Conservation (phyloP, 805 yeast species). For the Blastobotrys parvus region DNA sequence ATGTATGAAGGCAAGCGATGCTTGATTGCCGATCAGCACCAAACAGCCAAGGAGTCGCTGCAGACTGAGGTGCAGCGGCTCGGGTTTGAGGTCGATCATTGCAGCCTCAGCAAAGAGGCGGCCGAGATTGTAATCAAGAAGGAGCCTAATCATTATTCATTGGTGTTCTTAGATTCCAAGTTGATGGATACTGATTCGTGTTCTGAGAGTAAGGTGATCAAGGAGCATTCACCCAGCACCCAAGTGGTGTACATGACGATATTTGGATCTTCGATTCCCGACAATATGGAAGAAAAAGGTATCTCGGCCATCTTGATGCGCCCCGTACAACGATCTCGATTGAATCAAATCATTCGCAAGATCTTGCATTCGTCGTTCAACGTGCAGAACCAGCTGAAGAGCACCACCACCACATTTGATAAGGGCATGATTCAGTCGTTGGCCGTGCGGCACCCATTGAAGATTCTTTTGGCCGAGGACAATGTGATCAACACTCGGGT, state of each 20-base stretch:
- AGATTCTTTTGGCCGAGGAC: conserved; percentile 45
- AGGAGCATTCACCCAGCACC: conserved; percentile 12
- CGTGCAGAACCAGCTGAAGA: conserved; percentile 12
- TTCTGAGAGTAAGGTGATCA: conserved; percentile 8
- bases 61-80: conserved; percentile 29
- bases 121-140: conserved; percentile 9
- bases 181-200: conserved; percentile 10
- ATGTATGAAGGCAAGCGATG: conserved; percentile 20
- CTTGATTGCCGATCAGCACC: conserved; percentile 29
- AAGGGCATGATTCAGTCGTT: conserved; percentile 18
- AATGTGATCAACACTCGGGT: conserved; percentile 43
- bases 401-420: conserved; percentile 14
- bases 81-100: conserved; percentile 29
- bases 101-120: conserved; percentile 19
- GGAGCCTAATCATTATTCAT: conserved; percentile 11
- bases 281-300: conserved; percentile 16
- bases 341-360: conserved; percentile 17
- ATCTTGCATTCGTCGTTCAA: conserved; percentile 12
- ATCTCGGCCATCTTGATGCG: conserved; percentile 18
- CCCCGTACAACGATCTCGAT: conserved; percentile 18
- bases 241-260: conserved; percentile 20
- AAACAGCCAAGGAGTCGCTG: conserved; percentile 29
- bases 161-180: conserved; percentile 18
- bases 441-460: conserved; percentile 32
- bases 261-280: conserved; percentile 20